phyloP scores from a whole-genome alignment of 345 rosid species.

The Citrus mangshanensis region DNA sequence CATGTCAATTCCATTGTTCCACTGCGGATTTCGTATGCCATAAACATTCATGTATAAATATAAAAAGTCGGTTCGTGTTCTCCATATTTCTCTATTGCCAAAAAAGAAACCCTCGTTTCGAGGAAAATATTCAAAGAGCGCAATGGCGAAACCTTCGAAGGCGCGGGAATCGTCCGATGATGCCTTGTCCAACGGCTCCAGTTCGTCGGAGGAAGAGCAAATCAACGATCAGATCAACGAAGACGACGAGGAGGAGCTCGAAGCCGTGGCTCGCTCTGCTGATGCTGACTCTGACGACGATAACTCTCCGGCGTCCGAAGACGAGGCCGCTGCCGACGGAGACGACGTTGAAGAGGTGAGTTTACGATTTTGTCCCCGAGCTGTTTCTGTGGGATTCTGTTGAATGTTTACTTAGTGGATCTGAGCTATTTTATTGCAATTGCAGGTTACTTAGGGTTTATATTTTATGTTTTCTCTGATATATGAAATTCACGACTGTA shows the following conservation, averaged over 20 bases:
- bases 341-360: conserved; percentile 55
- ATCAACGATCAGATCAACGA: conserved; percentile 61
- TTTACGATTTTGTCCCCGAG: neutral
- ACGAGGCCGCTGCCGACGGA: conserved; percentile 30
- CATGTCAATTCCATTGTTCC: neutral
- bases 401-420: neutral
- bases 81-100: neutral
- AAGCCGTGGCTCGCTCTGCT: conserved; percentile 88
- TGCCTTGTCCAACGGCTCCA: conserved; percentile 46
- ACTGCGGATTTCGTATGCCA: neutral
- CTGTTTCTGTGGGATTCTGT: neutral
- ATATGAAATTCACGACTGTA: neutral
- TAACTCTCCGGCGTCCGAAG: conserved; percentile 31
- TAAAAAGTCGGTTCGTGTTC: conserved; percentile 6
- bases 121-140: neutral
- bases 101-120: conserved; percentile 44
- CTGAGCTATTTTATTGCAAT: conserved; percentile 1
- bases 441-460: neutral
- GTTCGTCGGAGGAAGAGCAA: conserved; percentile 65
- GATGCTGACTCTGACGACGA: conserved; percentile 71
- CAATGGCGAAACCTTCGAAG: conserved; percentile 53
- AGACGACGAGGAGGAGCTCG: conserved; percentile 94
- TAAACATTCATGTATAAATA: neutral
- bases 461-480: too few relatives aligned
- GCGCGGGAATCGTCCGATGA: conserved; percentile 71